A percentile compares a stretch with the other conserved stretches of the same genome.
phyloP scores from a whole-genome alignment of 495 filamentous ascomycete genomes.

The Xylaria nigripes region DNA sequence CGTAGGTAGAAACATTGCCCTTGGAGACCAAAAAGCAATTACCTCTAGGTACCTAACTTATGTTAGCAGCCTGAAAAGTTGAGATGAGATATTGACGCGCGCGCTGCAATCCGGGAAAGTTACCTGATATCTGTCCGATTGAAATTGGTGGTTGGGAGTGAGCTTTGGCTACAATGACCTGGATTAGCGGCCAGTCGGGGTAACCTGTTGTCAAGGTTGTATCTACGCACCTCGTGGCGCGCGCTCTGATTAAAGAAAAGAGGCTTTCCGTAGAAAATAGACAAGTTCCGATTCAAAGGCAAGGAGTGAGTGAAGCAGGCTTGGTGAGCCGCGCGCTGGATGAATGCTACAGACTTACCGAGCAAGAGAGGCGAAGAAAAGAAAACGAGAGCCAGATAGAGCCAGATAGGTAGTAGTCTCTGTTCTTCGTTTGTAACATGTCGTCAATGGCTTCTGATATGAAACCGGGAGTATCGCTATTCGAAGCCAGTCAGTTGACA shows the following conservation, averaged over 20 bases:
- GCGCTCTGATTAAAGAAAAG: conserved; percentile 10
- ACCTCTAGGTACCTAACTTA: not conserved
- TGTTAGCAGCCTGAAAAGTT: not conserved
- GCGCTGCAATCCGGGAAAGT: conserved; percentile 4
- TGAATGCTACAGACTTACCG: not conserved
- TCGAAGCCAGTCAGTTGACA: conserved; percentile 5
- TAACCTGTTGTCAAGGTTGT: not conserved
- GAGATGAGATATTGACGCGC: not conserved
- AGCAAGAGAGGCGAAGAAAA: not conserved
- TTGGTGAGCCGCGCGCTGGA: conserved; percentile 13
- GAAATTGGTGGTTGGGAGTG: no score
- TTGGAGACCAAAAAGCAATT: not conserved
- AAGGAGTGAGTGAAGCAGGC: not conserved
- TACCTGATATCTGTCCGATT: no score
- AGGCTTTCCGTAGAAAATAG: not conserved
- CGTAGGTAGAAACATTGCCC: not conserved
- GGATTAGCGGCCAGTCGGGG: conserved; percentile 2
- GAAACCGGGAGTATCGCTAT: not conserved
- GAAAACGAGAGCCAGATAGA: not conserved
- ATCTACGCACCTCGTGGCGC: conserved; percentile 6
- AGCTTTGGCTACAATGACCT: not conserved
- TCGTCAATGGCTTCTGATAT: not conserved
- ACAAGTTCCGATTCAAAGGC: not conserved
- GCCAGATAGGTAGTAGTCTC: not conserved
- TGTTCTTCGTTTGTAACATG: not conserved